Base-by-base conservation (phyloP, 208 protist species). In the Wallacemonas sp. region DNA sequence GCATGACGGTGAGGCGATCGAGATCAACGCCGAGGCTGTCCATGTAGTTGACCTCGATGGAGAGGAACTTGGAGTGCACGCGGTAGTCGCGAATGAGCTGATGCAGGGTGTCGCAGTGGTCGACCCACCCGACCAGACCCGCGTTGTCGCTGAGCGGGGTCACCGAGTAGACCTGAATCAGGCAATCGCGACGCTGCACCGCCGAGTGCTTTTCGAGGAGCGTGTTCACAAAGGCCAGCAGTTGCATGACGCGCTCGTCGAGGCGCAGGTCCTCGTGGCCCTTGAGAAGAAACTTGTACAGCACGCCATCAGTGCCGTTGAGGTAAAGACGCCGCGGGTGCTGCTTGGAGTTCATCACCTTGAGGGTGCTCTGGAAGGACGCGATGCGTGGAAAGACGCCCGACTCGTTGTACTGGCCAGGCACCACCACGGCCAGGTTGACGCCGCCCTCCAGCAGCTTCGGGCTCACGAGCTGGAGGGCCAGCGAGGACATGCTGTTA, bases 241-340 rank as follows among this genome's bases (percentile, higher is more conserved):
- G 93, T 88, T 99, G 98, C 99, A 99, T 99, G 25, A 99, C 99
- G 29, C 99, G 88, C 84, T 99, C 99, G 79, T 99, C 99, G 81
- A 99, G 93, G 28, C 98, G 84, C 29, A 99, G 73, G 70, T 99
- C 97, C 81, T 99, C 98, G 72, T 98, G 96, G 23, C 98, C 99
- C 72, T 99, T 99, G 26, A 99, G 88, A 29, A 99, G 82, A 86
- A 99, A 99, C 69, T 94, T 89, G 84, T 99, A 99, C 28, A 94
- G 61, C 2, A 89, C 61, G 25, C 98, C 98, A 78, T 99, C 97
- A 16, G 79, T 95, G 45, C 98, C 98, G 57, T 93, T 87, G 26
- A 99, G 88, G 61, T 92, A 98, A 2, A 99, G 78, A 64, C 98
- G 97, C 28, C 99, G 74, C 18, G 99, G 99, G 48, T 98, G 89